phyloP scores from a whole-genome alignment of 1,284 basidiomycete genomes.

The Apiotrichum siamense region DNA sequence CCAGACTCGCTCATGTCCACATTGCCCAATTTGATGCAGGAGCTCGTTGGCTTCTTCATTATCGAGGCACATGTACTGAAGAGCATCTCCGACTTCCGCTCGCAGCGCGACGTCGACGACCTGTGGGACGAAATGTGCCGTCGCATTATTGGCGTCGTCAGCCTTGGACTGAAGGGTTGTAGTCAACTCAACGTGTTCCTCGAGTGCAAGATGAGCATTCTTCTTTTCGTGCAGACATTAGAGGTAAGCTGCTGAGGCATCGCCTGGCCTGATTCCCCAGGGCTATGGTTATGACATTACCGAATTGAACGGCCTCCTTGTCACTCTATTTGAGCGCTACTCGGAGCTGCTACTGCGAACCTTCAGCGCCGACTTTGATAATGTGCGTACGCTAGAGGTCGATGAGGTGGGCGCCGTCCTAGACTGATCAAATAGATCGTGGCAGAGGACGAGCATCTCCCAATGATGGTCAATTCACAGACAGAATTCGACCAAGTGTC shows the following conservation, averaged over 20 bases:
- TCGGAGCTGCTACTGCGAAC: conserved; percentile 74
- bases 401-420: neutral
- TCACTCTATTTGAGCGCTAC: conserved; percentile 86
- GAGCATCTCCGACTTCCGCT: conserved; percentile 74
- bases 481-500: conserved; percentile 72
- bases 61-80: conserved; percentile 89
- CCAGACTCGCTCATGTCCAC: conserved; percentile 50
- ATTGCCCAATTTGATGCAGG: conserved; percentile 63
- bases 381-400: conserved; percentile 50
- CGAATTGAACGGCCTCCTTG: conserved; percentile 75
- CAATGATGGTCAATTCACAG: conserved; percentile 74
- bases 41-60: conserved; percentile 98
- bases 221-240: conserved; percentile 85
- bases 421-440: no score
- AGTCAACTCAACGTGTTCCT: conserved; percentile 78
- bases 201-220: conserved; percentile 73
- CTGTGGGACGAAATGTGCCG: conserved; percentile 88
- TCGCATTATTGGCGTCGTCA: conserved; percentile 70
- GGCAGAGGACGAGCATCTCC: conserved; percentile 79
- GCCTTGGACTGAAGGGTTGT: conserved; percentile 66
- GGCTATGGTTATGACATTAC: conserved; percentile 78
- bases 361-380: conserved; percentile 74
- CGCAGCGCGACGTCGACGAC: conserved; percentile 85
- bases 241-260: conserved; percentile 57
- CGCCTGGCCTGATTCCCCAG: conserved; percentile 47